These are phyloP conservation scores for Chrysosporium queenslandicum DNA, from an alignment of 2,329 filamentous ascomycete genomes.

Conservation along the genomic window DNA sequence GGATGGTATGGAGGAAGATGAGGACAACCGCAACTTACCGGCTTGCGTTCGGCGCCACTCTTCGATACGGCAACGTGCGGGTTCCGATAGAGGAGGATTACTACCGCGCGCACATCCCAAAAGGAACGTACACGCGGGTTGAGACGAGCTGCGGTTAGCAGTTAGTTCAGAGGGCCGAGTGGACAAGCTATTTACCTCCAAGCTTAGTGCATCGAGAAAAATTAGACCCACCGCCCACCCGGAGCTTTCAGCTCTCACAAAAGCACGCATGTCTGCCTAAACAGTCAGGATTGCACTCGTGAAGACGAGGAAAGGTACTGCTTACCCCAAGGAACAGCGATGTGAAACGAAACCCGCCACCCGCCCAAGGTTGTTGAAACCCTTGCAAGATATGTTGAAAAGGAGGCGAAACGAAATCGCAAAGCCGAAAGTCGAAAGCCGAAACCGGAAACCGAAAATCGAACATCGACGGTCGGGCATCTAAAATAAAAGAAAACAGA, in stretches of 20 bases:
- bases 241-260: background rate
- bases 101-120: background rate
- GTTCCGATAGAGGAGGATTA: background rate
- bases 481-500: background rate
- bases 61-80: too few species aligned
- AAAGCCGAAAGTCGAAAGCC: too few species aligned
- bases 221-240: too few species aligned
- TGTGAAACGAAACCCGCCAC: background rate
- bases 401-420: too few species aligned
- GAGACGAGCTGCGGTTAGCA: background rate
- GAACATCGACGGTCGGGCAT: background rate
- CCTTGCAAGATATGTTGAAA: background rate
- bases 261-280: background rate
- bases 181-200: background rate
- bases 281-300: too few species aligned
- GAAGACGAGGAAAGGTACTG: background rate
- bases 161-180: background rate
- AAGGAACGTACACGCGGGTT: background rate
- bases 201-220: background rate
- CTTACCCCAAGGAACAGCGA: background rate
- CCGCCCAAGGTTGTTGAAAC: conserved; percentile 1
- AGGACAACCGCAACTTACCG: too few species aligned
- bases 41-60: too few species aligned
- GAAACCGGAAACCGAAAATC: background rate
- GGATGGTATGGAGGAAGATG: too few species aligned